A percentile compares a stretch with the other conserved stretches of the same genome.
Evolutionary conservation across 2,329 filamentous ascomycete species (phyloP).

Genomic region (Torrubiella hemipterigena): DNA sequence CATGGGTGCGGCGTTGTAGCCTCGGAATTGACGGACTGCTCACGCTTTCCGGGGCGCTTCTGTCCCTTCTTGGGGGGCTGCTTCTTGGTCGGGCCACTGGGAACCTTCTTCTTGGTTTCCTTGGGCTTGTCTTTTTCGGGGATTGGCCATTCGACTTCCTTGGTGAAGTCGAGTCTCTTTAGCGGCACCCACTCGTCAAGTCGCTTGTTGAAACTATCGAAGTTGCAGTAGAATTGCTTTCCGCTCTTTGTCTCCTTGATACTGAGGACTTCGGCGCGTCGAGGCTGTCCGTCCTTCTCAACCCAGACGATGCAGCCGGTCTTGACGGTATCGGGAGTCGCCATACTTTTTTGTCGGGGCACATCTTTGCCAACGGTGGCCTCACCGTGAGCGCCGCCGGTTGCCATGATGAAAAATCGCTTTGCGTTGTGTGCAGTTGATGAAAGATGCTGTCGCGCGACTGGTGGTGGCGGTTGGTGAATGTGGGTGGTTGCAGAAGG

Average conservation of each 20-base stretch:
- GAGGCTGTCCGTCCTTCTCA: slow-evolving; percentile 63
- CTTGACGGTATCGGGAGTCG: slow-evolving; percentile 69
- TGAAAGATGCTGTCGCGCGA: no score
- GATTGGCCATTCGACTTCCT: slow-evolving; percentile 93
- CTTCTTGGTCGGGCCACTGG: slow-evolving; percentile 46
- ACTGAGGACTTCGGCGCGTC: slow-evolving; percentile 92
- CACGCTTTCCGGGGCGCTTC: slow-evolving; percentile 41
- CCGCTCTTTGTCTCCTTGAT: slow-evolving; percentile 83
- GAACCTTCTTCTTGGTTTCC: slow-evolving; percentile 54
- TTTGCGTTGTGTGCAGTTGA: no score
- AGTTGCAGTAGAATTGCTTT: slow-evolving; percentile 90
- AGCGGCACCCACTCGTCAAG: slow-evolving; percentile 78
- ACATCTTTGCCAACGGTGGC: slow-evolving; percentile 43
- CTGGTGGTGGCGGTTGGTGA: no score
- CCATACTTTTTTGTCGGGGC: slow-evolving; percentile 61
- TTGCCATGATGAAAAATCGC: slow-evolving; percentile 52
- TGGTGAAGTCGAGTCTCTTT: slow-evolving; percentile 69
- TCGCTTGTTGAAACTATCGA: slow-evolving; percentile 93
- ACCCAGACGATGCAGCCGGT: slow-evolving; percentile 51
- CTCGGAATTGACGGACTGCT: slow-evolving; percentile 42
- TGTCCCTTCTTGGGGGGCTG: slow-evolving; percentile 43
- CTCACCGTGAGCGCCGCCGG: slow-evolving; percentile 36
- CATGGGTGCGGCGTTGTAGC: slow-evolving; percentile 41
- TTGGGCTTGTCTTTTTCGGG: slow-evolving; percentile 78
- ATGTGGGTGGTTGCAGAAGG: no score